Conservation (phyloP, 352 stramenopile genomes). For the Globisporangium spinosum region DNA sequence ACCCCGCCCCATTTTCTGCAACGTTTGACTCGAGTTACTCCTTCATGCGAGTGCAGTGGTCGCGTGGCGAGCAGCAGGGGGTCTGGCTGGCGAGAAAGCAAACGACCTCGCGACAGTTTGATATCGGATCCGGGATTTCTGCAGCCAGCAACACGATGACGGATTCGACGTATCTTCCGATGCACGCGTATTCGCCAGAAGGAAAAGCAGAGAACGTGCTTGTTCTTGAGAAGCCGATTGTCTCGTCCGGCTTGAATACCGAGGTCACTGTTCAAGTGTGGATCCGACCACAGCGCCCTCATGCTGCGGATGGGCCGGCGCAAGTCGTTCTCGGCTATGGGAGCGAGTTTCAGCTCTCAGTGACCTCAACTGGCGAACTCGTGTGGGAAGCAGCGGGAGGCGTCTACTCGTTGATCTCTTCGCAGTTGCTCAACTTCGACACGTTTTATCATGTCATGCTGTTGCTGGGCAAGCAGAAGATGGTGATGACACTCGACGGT, state of each 20-base stretch:
- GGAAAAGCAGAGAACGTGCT: conserved; percentile 47
- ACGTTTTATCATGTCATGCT: conserved; percentile 65
- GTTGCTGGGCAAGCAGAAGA: conserved; percentile 33
- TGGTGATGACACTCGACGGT: conserved; percentile 47
- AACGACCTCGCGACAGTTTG: conserved; percentile 27
- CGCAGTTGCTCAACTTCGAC: conserved; percentile 36
- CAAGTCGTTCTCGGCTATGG: conserved; percentile 63
- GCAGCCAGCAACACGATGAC: conserved; percentile 47
- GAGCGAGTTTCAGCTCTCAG: conserved; percentile 50
- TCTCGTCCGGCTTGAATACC: conserved; percentile 47
- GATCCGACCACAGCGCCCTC: conserved; percentile 36
- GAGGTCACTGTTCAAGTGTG: conserved; percentile 72
- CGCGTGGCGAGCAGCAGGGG: conserved; percentile 74
- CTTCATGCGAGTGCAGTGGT: conserved; percentile 83
- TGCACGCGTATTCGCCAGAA: conserved; percentile 53
- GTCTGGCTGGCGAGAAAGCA: conserved; percentile 71
- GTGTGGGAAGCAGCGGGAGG: conserved; percentile 49
- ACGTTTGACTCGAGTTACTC: conserved; percentile 49
- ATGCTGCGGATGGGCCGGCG: conserved; percentile 15
- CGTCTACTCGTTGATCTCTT: conserved; percentile 33
- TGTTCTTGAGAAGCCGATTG: conserved; percentile 54
- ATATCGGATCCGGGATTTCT: conserved; percentile 33
- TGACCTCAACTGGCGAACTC: conserved; percentile 39
- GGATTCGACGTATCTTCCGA: conserved; percentile 39
- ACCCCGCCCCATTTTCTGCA: conserved; percentile 70